A percentile compares a stretch with the other conserved stretches of the same genome.
These are phyloP conservation scores for Picea engelmannii DNA, from an alignment of 83 land plant species.

Conservation along the genomic window DNA sequence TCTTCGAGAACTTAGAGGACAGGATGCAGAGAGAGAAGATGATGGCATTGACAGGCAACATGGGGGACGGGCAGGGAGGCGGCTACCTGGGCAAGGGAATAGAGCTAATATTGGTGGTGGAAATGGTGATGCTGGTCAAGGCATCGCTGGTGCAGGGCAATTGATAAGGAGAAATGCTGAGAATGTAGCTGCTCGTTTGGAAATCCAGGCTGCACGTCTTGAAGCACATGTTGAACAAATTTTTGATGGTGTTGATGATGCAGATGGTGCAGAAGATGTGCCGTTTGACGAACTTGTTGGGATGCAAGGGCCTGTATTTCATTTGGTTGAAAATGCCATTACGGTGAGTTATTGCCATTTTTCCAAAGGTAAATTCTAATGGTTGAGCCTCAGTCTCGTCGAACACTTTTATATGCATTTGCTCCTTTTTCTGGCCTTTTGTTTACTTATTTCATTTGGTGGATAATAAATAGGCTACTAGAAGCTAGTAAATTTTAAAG, in stretches of 20 bases:
- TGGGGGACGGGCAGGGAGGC: constrained; percentile 69
- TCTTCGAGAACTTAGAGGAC: constrained; percentile 75
- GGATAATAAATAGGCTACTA: neutral
- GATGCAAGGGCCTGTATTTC: constrained; percentile 98
- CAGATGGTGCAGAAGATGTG: constrained; percentile 99
- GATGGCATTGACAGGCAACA: constrained; percentile 61
- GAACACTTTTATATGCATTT: neutral
- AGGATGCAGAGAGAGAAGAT: constrained; percentile 67
- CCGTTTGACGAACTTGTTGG: constrained; percentile 99
- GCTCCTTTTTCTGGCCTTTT: neutral
- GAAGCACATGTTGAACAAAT: constrained; percentile 98
- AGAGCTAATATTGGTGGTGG: constrained; percentile 45
- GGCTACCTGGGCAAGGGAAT: constrained; percentile 50
- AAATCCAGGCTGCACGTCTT: constrained; percentile 92
- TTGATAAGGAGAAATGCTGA: constrained; percentile 89
- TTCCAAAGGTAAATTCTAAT: neutral
- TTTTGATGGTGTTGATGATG: constrained; percentile 99
- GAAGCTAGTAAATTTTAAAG: neutral
- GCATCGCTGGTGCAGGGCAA: constrained; percentile 88
- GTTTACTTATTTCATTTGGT: neutral
- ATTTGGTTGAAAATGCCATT: constrained; percentile 94
- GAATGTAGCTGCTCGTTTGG: constrained; percentile 93
- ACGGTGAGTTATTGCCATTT: constrained; percentile 60
- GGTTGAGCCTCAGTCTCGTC: neutral
- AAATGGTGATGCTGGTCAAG: constrained; percentile 69